Percentiles rank a stretch among this genome's conserved stretches.
Conservation (phyloP, 2,329 filamentous ascomycete genomes). For the Colletotrichum sp. region DNA sequence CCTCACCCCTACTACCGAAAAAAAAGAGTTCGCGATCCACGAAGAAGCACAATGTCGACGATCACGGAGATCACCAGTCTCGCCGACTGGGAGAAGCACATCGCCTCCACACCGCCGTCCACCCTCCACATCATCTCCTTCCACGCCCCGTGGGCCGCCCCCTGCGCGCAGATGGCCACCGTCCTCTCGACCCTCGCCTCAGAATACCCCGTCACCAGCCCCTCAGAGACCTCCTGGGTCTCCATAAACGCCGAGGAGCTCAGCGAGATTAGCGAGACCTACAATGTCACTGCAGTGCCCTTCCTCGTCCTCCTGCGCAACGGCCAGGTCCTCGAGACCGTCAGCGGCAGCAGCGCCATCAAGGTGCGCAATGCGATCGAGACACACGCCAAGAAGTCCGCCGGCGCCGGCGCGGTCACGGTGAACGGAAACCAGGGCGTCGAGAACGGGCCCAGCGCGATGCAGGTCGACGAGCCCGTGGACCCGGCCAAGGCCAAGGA, state of each 20-base stretch:
- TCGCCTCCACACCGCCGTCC: conserved; percentile 68
- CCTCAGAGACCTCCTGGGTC: conserved; percentile 78
- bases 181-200: conserved; percentile 85
- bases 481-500: conserved; percentile 69
- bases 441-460: conserved; percentile 27
- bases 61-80: conserved; percentile 80
- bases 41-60: conserved; percentile 65
- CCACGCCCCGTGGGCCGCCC: conserved; percentile 95
- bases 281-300: conserved; percentile 93
- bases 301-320: conserved; percentile 85
- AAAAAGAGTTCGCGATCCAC: conserved; percentile 1
- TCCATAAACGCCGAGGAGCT: conserved; percentile 94
- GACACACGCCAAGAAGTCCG: conserved; percentile 67
- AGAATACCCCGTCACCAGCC: conserved; percentile 76
- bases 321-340: conserved; percentile 78
- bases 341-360: conserved; percentile 87
- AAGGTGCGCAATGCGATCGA: conserved; percentile 89
- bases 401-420: conserved; percentile 41
- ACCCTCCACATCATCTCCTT: conserved; percentile 89
- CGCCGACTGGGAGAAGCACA: conserved; percentile 72
- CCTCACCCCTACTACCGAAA: not conserved
- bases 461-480: conserved; percentile 34
- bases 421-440: conserved; percentile 32
- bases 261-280: conserved; percentile 87
- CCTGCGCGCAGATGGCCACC: conserved; percentile 91